Conservation (phyloP, 1,284 basidiomycete genomes). For the Apiotrichum montevideense region DNA sequence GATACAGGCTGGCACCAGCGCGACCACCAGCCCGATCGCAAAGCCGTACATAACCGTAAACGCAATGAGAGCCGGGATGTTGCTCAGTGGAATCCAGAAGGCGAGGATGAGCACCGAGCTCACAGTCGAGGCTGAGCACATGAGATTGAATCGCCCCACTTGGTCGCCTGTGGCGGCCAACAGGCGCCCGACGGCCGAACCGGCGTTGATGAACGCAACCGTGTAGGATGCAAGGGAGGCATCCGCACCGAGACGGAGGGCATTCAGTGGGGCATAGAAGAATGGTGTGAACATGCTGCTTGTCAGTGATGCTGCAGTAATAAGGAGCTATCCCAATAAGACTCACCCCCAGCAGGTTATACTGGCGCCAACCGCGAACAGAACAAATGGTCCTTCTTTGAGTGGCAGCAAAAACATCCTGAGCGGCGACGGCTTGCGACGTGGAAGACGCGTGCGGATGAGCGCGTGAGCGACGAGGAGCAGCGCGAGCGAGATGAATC, state of each 20-base stretch:
- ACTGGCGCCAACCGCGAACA: constrained; percentile 22
- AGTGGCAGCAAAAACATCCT: constrained; percentile 2
- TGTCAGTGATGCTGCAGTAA: no score
- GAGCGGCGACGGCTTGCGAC: constrained; percentile 17
- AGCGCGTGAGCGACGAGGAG: constrained; percentile 14
- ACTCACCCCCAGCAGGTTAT: constrained; percentile 22
- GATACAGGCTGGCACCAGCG: constrained; percentile 25
- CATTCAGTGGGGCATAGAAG: constrained; percentile 30
- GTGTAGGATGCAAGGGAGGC: constrained; percentile 24
- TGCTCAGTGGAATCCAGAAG: constrained; percentile 22
- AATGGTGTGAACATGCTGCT: constrained; percentile 22
- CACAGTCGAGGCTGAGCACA: constrained; percentile 11
- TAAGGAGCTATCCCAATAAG: no score
- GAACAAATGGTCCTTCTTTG: constrained; percentile 22
- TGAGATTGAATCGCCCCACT: constrained; percentile 23
- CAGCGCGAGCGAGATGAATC: constrained; percentile 24
- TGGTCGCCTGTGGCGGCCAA: constrained; percentile 7
- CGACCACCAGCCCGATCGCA: constrained; percentile 24
- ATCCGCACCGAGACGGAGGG: constrained; percentile 24
- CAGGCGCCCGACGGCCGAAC: constrained; percentile 23
- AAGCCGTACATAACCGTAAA: constrained; percentile 40
- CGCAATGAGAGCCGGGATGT: constrained; percentile 26
- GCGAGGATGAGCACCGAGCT: constrained; percentile 13
- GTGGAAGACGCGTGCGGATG: constrained; percentile 18
- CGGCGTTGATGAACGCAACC: constrained; percentile 31